phyloP scores from a whole-genome alignment of 2,329 filamentous ascomycete species.

The Immersiporthe knoxdaviesiana region DNA sequence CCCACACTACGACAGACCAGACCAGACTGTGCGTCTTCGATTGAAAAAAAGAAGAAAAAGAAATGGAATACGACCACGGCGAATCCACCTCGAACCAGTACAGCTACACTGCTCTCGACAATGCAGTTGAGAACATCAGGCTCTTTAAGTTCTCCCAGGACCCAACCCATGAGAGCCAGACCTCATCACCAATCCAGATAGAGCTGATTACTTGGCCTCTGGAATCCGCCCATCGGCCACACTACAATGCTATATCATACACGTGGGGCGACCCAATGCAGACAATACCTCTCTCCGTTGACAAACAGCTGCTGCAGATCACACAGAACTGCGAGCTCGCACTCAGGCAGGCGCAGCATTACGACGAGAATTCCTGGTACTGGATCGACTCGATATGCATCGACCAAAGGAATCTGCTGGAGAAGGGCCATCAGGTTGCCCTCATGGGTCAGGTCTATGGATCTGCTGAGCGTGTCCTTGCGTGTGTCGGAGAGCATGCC shows the following conservation, averaged over 20 bases:
- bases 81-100: too few relatives aligned
- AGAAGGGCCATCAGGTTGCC: not conserved
- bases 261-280: not conserved
- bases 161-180: too few relatives aligned
- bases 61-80: too few relatives aligned
- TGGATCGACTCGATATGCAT: not conserved
- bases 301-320: not conserved
- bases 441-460: not conserved
- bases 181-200: too few relatives aligned
- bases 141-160: too few relatives aligned
- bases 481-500: not conserved
- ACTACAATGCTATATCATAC: not conserved
- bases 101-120: too few relatives aligned
- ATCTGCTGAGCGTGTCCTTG: not conserved
- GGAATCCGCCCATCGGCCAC: too few relatives aligned
- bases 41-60: too few relatives aligned
- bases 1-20: too few relatives aligned
- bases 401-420: not conserved
- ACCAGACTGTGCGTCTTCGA: too few relatives aligned
- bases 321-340: not conserved
- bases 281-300: not conserved
- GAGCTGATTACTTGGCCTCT: too few relatives aligned
- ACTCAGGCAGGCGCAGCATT: not conserved
- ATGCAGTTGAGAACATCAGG: too few relatives aligned
- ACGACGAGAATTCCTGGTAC: not conserved